These are phyloP conservation scores for Entomophthora muscae DNA, from an alignment of 371 early-diverging fungal species.

Conservation along the genomic window DNA sequence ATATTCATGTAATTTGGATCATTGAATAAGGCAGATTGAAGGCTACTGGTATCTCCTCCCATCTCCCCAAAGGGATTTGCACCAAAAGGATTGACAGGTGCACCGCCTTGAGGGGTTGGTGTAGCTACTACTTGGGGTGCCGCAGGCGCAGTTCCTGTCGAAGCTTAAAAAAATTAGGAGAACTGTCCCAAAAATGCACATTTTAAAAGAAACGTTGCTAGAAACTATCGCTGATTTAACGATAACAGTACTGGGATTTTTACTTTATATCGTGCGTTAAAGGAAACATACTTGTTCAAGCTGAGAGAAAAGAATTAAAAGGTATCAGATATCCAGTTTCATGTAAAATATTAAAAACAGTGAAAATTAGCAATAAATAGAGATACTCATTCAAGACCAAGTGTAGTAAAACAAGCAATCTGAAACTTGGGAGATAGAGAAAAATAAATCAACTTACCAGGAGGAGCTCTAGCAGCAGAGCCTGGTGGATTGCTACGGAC, in stretches of 20 bases:
- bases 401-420: no score
- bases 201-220: no score
- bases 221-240: no score
- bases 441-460: not conserved
- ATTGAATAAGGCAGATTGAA: constrained; percentile 20
- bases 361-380: no score
- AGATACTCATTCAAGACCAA: no score
- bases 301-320: not conserved
- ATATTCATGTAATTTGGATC: constrained; percentile 12
- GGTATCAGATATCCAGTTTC: not conserved
- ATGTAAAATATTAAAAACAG: not conserved
- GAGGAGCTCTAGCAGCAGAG: constrained; percentile 16
- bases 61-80: constrained; percentile 18
- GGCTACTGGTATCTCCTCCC: constrained; percentile 21
- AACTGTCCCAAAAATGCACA: no score
- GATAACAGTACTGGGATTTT: no score
- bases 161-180: not conserved
- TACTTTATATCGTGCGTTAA: no score
- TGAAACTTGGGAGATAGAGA: not conserved
- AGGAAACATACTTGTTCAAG: no score
- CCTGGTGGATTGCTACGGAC: constrained; percentile 35
- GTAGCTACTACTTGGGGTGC: constrained; percentile 13
- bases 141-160: constrained; percentile 12
- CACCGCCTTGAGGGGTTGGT: constrained; percentile 14
- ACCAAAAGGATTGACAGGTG: constrained; percentile 14